Percentiles rank a stretch among this genome's conserved stretches.
Conservation (phyloP, 129 eudicot species). For the Lonicera japonica region DNA sequence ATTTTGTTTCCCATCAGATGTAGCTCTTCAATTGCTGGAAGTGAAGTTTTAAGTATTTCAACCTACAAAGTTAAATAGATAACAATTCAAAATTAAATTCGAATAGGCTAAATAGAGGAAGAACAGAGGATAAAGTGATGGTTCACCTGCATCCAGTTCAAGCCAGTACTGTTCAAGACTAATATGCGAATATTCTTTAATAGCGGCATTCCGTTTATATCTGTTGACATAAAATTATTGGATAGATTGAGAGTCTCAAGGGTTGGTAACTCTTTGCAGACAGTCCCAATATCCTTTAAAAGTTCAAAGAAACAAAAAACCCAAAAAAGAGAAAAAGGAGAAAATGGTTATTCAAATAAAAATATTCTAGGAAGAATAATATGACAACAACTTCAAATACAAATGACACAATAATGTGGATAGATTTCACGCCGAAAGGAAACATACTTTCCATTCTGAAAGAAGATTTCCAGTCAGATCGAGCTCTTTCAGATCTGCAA, state of each 20-base stretch:
- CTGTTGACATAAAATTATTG: constrained; percentile 51
- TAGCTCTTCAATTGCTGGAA: constrained; percentile 72
- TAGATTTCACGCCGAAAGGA: not conserved
- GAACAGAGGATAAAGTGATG: not conserved
- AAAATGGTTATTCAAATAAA: too few relatives aligned
- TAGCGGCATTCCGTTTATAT: constrained; percentile 35
- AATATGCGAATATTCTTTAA: constrained; percentile 57
- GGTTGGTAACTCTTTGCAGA: constrained; percentile 64
- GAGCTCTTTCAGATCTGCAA: constrained; percentile 91
- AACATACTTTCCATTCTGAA: constrained; percentile 73
- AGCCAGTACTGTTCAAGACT: constrained; percentile 73
- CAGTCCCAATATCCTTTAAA: constrained; percentile 57
- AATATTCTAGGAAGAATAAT: constrained; percentile 1
- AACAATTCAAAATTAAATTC: not conserved
- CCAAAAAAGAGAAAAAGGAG: not conserved
- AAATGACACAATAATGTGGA: not conserved
- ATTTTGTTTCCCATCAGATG: constrained; percentile 82
- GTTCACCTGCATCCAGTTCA: constrained; percentile 68
- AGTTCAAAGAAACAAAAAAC: constrained; percentile 18
- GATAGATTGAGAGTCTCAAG: constrained; percentile 70
- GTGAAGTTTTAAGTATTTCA: constrained; percentile 59
- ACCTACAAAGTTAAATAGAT: constrained; percentile 45
- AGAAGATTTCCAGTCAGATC: constrained; percentile 94
- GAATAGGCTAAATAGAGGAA: constrained; percentile 5
- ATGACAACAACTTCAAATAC: not conserved